phyloP scores from a whole-genome alignment of 1,284 basidiomycete genomes.

The Irpex lacteus region DNA sequence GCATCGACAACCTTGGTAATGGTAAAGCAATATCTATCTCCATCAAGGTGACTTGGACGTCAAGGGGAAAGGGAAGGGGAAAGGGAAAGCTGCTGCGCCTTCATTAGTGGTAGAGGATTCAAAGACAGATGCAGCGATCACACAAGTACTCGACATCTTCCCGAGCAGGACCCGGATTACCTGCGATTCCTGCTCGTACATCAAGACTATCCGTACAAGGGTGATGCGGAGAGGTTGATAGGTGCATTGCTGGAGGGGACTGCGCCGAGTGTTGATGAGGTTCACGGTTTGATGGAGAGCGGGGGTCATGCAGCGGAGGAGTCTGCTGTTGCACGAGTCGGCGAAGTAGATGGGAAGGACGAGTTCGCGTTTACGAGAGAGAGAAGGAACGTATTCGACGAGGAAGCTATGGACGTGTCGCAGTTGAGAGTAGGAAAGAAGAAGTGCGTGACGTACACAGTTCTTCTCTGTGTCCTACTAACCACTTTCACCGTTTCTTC shows the following conservation, averaged over 20 bases:
- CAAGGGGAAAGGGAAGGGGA: conserved; percentile 34
- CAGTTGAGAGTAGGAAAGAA: conserved; percentile 70
- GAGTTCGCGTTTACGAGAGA: conserved; percentile 39
- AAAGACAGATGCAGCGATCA: conserved; percentile 53
- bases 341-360: background rate
- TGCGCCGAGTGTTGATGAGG: conserved; percentile 46
- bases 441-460: conserved; percentile 35
- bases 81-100: conserved; percentile 18
- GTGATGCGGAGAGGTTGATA: conserved; percentile 57
- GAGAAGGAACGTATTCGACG: conserved; percentile 72
- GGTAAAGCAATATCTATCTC: conserved; percentile 7
- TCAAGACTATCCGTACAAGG: conserved; percentile 43
- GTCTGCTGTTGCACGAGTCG: background rate
- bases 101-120: conserved; percentile 26
- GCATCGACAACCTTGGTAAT: conserved; percentile 39
- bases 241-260: conserved; percentile 71
- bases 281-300: conserved; percentile 11
- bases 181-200: conserved; percentile 54
- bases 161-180: conserved; percentile 53
- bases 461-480: conserved; percentile 10
- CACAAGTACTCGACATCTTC: conserved; percentile 73
- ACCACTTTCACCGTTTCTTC: conserved; percentile 17
- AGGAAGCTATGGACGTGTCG: conserved; percentile 62
- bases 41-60: conserved; percentile 4
- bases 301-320: background rate